Evolutionary conservation across 805 yeast genomes (phyloP), one percentile per base, ranked within the genome.

Genomic region (Metschnikowia amazonensis): DNA sequence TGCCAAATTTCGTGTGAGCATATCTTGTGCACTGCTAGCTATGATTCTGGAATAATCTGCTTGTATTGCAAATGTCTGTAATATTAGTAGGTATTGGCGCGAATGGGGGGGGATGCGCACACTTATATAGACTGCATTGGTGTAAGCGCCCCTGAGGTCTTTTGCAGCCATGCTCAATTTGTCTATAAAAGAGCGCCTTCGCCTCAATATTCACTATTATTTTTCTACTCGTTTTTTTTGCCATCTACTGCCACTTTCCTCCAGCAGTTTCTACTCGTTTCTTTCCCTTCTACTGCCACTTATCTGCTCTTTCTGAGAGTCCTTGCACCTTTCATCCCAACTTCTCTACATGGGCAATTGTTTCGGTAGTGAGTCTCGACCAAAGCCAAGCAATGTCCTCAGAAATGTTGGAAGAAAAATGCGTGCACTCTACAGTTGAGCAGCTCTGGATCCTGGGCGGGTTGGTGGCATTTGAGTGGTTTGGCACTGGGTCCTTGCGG

Each of bases 131-230:
- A 24, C 36, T 13, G 36, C 14, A 18, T 11, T 16, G 7, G 20
- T 17, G 20, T 9, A 13, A 11, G n/a, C 39, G 11, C 40, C 32
- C 32, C 41, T 36, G 30, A 21, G 30, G 24, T 14, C 27, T 29
- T 38, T 38, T 38, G 42, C 42, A 38, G 42, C 42, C 42, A 38
- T 27, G 9, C 42, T 20, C 28, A 21, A 9, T 20, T 24, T 9
- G 42, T 20, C 25, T 38, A 29, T 38, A 29, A 16, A 29, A 28
- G 27, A 16, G 17, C 24, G 23, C 33, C 5, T 14, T 16, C 28
- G 20, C 28, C 42, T 21, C 18, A n/a, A n/a, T n/a, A n/a, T n/a
- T n/a, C n/a, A n/a, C n/a, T n/a, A n/a, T n/a, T n/a, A n/a, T n/a
- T n/a, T n/a, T n/a, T n/a, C n/a, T n/a, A n/a, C n/a, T n/a, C n/a